Base-by-base conservation (phyloP, 345 rosid species). In the Luvunga scandens region DNA sequence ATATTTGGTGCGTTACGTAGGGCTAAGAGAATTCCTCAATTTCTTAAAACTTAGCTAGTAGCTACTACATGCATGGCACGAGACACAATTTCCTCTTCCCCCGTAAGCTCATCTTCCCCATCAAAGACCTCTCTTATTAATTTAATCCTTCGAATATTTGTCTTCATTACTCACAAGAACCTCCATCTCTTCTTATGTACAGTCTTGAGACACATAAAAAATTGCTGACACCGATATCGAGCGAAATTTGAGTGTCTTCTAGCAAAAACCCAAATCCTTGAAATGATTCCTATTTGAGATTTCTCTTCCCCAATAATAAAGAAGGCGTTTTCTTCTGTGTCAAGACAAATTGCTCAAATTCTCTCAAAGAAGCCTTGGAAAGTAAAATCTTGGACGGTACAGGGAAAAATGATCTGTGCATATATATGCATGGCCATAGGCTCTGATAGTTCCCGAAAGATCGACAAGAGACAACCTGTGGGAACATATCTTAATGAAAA, bases 71-170 rank as follows among this genome's bases (percentile, higher is more conserved):
- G 50, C 50, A 45, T 45, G 50, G 50, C 78, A 77, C 81, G 48
- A 72, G 80, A 67, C 78, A 72, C 82, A 24, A 68, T 72, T 24
- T 72, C 66, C 72, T 56, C 71, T 33, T 63, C 67, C 48, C 50
- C 33, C 61, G 61, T 42, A 4, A 45, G 13, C 50, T 28, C 18
- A 65, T 78, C 73, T 57, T 66, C 31, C 72, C 72, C 76, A 67
- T 76, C 61, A 77, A 73, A 77, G 72, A 67, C 22, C 28, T 74
- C 18, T 45, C 50, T 45, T 45, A 13, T 45, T 83, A 77, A 71
- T 75, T 61, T 81, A 84, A 78, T 71, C 78, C 80, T 84, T 84
- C 82, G 86, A 81, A 84, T 84, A 78, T 81, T 81, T 84, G 84
- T 81, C 86, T 56, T 75, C 75, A 81, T 68, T 77, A 53, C 62